Evolutionary conservation across 2,329 filamentous ascomycete species (phyloP).

Genomic region (Neofusicoccum kwambonambiense): DNA sequence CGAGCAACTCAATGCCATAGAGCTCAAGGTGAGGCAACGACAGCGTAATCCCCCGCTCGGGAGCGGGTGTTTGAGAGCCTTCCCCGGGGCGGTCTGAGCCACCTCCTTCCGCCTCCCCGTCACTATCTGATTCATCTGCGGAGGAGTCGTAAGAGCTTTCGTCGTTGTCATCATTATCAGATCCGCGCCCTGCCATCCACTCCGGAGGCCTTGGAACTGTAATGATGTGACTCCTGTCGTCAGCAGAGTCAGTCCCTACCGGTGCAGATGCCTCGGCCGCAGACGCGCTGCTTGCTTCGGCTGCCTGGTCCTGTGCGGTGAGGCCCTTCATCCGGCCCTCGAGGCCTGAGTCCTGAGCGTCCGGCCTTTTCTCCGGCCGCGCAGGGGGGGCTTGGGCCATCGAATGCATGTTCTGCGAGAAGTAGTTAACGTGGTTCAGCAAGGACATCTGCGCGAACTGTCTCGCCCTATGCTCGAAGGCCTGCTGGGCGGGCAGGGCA

Average conservation of each 20-base stretch:
- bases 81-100: constrained; percentile 28
- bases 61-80: constrained; percentile 37
- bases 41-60: constrained; percentile 71
- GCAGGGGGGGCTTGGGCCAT: constrained; percentile 50
- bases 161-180: constrained; percentile 30
- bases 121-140: constrained; percentile 47
- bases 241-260: neutral
- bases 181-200: constrained; percentile 51
- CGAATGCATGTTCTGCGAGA: constrained; percentile 67
- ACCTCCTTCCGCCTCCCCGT: constrained; percentile 41
- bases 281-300: neutral
- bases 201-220: constrained; percentile 75
- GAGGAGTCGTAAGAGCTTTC: constrained; percentile 41
- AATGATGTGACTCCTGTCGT: constrained; percentile 64
- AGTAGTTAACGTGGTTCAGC: constrained; percentile 72
- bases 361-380: neutral
- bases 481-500: constrained; percentile 62
- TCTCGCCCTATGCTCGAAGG: constrained; percentile 61
- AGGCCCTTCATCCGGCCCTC: neutral
- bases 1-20: constrained; percentile 72
- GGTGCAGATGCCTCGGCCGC: neutral
- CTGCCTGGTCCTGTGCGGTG: neutral
- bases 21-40: constrained; percentile 77
- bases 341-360: neutral
- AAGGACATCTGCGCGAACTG: constrained; percentile 62